A percentile compares a stretch with the other conserved stretches of the same genome.
These are phyloP conservation scores for Fusarium torulosum DNA, from an alignment of 2,329 filamentous ascomycete genomes.

Conservation along the genomic window DNA sequence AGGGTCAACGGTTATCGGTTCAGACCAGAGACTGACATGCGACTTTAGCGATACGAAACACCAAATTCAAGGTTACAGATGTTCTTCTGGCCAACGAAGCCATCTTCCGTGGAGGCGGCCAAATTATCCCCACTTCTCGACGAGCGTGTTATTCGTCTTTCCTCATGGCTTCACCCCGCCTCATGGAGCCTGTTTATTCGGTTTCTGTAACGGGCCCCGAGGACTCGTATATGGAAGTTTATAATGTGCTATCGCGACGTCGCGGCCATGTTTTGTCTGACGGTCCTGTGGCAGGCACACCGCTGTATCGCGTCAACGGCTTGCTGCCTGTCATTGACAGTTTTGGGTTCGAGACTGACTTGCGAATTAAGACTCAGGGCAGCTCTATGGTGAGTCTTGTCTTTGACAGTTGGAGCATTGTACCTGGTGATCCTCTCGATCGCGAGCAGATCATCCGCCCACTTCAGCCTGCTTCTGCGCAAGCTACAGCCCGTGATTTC, in stretches of 20 bases:
- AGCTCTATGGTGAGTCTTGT: constrained; percentile 90
- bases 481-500: constrained; percentile 94
- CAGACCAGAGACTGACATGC: constrained; percentile 46
- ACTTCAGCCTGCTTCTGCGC: constrained; percentile 86
- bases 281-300: constrained; percentile 92
- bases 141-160: constrained; percentile 96
- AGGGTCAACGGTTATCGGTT: constrained; percentile 9
- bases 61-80: constrained; percentile 96
- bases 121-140: constrained; percentile 95
- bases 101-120: constrained; percentile 94
- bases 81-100: constrained; percentile 87
- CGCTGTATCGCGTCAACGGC: constrained; percentile 90
- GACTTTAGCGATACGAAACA: constrained; percentile 86
- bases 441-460: constrained; percentile 84
- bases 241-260: constrained; percentile 89
- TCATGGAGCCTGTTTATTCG: constrained; percentile 97
- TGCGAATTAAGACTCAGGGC: constrained; percentile 95
- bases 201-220: constrained; percentile 94
- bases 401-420: constrained; percentile 96
- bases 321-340: constrained; percentile 96
- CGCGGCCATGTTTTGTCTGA: constrained; percentile 95
- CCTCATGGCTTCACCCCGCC: constrained; percentile 92
- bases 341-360: constrained; percentile 97
- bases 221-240: constrained; percentile 87
- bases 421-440: constrained; percentile 95